Percentiles rank a stretch among this genome's conserved stretches.
Conservation (phyloP, 192 early-diverging fungal species). For the Backusella sp. region DNA sequence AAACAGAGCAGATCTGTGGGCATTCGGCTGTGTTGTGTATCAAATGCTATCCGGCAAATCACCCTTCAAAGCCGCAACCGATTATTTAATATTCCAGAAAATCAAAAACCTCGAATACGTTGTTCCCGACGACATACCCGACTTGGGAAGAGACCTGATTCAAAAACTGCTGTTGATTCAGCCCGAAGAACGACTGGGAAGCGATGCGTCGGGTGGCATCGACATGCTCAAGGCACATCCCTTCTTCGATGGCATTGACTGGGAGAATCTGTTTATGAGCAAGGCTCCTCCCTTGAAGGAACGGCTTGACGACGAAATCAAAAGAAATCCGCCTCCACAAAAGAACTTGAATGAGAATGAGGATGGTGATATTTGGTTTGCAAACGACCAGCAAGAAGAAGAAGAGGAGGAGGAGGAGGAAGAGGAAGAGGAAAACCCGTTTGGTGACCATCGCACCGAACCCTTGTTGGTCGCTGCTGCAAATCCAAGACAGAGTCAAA, state of each 20-base stretch:
- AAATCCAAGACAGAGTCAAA: not conserved
- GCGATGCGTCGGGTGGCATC: slow-evolving; percentile 52
- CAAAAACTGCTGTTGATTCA: slow-evolving; percentile 68
- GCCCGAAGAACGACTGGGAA: slow-evolving; percentile 60
- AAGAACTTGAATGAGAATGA: slow-evolving; percentile 27
- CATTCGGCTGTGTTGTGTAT: slow-evolving; percentile 88
- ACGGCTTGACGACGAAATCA: slow-evolving; percentile 15
- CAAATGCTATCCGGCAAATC: slow-evolving; percentile 87
- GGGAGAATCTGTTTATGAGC: slow-evolving; percentile 55
- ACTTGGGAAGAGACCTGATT: slow-evolving; percentile 72
- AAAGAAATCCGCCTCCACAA: not conserved
- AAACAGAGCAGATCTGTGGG: slow-evolving; percentile 75
- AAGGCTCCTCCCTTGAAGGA: slow-evolving; percentile 36
- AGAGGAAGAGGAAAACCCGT: not conserved
- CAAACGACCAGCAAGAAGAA: not conserved
- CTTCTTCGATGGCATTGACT: slow-evolving; percentile 83
- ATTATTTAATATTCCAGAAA: slow-evolving; percentile 97
- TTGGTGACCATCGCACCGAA: not conserved
- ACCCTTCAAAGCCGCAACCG: slow-evolving; percentile 93
- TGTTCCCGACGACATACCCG: slow-evolving; percentile 76
- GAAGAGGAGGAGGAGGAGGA: not conserved
- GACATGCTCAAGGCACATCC: slow-evolving; percentile 69
- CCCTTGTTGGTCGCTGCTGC: not conserved
- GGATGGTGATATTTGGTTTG: slow-evolving; percentile 10
- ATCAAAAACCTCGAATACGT: slow-evolving; percentile 86